A percentile compares a stretch with the other conserved stretches of the same genome.
Conservation (phyloP, 2,329 filamentous ascomycete species). For the Penicillium sp. region DNA sequence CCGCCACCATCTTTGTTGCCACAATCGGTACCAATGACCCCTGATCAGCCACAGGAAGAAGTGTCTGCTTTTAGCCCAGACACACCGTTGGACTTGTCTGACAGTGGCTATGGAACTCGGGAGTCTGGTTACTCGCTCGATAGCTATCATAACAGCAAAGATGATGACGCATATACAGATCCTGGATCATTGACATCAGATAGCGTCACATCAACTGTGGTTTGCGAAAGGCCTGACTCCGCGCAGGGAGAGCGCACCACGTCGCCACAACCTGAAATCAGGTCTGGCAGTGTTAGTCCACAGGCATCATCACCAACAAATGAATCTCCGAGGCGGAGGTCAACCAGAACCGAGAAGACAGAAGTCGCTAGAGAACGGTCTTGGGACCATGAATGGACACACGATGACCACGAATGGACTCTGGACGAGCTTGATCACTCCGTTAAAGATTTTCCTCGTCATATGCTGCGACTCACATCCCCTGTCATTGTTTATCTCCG, state of each 20-base stretch:
- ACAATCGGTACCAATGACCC: slow-evolving; percentile 30
- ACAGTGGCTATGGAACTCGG: slow-evolving; percentile 33
- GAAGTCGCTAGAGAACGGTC: slow-evolving; percentile 25
- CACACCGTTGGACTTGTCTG: slow-evolving; percentile 33
- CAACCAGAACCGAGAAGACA: slow-evolving; percentile 25
- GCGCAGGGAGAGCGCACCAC: slow-evolving; percentile 15
- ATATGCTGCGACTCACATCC: slow-evolving; percentile 35
- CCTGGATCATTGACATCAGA: slow-evolving; percentile 25
- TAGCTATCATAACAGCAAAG: slow-evolving; percentile 22
- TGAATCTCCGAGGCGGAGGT: slow-evolving; percentile 15
- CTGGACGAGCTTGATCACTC: slow-evolving; percentile 37
- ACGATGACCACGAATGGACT: slow-evolving; percentile 40
- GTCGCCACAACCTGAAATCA: slow-evolving; percentile 18
- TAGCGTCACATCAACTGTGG: slow-evolving; percentile 23
- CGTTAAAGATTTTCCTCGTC: slow-evolving; percentile 32
- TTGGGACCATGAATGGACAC: slow-evolving; percentile 37
- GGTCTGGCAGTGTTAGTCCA: slow-evolving; percentile 21
- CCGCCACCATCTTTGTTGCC: slow-evolving; percentile 20
- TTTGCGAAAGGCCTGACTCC: slow-evolving; percentile 20
- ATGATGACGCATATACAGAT: slow-evolving; percentile 26
- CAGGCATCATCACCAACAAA: slow-evolving; percentile 14
- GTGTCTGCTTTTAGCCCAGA: slow-evolving; percentile 39
- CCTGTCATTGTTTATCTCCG: slow-evolving; percentile 38
- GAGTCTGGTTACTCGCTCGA: slow-evolving; percentile 25
- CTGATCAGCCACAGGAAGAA: slow-evolving; percentile 32